Evolutionary conservation across 768 basidiomycete species (phyloP).

Genomic region (Mycena crocata): DNA sequence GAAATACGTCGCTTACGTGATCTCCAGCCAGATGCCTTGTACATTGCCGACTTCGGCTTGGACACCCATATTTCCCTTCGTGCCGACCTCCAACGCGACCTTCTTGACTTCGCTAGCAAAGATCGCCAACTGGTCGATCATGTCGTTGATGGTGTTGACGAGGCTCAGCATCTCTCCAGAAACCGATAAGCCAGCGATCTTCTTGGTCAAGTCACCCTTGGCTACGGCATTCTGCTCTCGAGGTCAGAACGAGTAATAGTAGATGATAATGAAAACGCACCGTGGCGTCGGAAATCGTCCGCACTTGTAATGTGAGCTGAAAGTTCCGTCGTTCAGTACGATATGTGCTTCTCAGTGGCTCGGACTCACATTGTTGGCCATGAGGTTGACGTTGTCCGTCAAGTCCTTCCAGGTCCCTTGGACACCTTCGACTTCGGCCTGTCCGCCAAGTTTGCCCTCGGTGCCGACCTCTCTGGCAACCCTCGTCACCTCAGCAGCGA

Average conservation of each 20-base stretch:
- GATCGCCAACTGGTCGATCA: constrained; percentile 70
- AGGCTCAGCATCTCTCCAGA: constrained; percentile 96
- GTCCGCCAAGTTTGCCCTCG: constrained; percentile 94
- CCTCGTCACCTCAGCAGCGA: constrained; percentile 83
- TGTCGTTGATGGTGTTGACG: constrained; percentile 97
- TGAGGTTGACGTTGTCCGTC: constrained; percentile 95
- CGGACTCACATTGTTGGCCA: constrained; percentile 86
- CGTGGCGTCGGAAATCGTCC: constrained; percentile 92
- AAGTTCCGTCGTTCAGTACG: constrained; percentile 9
- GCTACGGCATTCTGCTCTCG: constrained; percentile 81
- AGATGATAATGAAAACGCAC: constrained; percentile 54
- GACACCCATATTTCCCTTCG: constrained; percentile 98
- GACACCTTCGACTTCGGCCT: constrained; percentile 93
- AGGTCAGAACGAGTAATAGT: not conserved
- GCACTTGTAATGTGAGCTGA: constrained; percentile 91
- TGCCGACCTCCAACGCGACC: constrained; percentile 97
- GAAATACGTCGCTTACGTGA: constrained; percentile 74
- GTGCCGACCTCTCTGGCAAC: constrained; percentile 98
- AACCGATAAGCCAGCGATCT: constrained; percentile 92
- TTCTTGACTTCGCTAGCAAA: constrained; percentile 83
- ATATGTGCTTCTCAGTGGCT: not conserved
- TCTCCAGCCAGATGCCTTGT: constrained; percentile 98
- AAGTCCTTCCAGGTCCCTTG: constrained; percentile 98
- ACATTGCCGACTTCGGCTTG: constrained; percentile 97
- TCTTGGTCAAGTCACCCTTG: constrained; percentile 91